Evolutionary conservation across 75 land plant genomes (phyloP), one percentile per base, ranked within the genome.

Genomic region (Sequoia sempervirens): DNA sequence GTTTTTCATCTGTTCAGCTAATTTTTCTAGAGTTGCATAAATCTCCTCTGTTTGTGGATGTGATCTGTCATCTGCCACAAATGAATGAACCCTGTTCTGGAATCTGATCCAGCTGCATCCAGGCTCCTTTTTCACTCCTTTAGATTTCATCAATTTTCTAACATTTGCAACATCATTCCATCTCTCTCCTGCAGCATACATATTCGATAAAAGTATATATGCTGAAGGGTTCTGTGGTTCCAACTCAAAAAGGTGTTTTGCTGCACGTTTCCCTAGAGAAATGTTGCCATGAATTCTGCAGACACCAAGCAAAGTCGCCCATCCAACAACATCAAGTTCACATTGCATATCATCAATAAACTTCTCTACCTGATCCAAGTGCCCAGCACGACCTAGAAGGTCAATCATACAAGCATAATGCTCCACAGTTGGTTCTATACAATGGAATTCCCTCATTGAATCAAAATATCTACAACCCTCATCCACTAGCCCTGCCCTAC

Each of bases 231-330:
- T 41, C 26, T 84, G 4, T 30, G 84, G 80, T 78, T 84, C 81
- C 10, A 84, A 30, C 9, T 45, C 30, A 43, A 84, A 30, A 28
- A 84, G 40, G 9, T 20, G 43, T 26, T 74, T 13, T 28, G 45
- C 84, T 41, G n/a, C n/a, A 26, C 30, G 30, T 14, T 46, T 18
- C 30, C 84, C 84, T 14, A 78, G 41, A 12, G 30, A 80, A 46
- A 75, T 14, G 41, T 84, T 78, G 26, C 84, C 53, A 30, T 84
- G 81, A 23, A 75, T 38, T 74, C 54, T 84, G 80, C 84, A 84
- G 30, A 81, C 84, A 34, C 54, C 81, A 28, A 84, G 84, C 80
- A 84, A 84, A 12, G 43, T 75, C 0, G 43, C 30, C 30, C 36
- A 38, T 4, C 46, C 81, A 17, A 30, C 72, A 15, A 17, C 26